Evolutionary conservation across 768 basidiomycete genomes (phyloP), one percentile per base, ranked within the genome.

Genomic region (Pisolithus orientalis): DNA sequence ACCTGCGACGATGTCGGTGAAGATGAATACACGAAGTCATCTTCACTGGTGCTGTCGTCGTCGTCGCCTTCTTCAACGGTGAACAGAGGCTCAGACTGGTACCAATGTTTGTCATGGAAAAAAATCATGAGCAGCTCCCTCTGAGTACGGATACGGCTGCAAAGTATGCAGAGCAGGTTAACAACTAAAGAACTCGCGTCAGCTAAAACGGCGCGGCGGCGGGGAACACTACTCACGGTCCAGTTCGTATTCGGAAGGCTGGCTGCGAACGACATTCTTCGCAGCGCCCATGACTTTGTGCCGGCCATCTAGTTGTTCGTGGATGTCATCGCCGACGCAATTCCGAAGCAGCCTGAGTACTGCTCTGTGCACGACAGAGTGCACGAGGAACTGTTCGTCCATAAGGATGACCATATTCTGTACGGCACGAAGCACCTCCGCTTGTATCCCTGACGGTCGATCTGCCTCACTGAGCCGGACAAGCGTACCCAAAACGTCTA

Each of bases 51-150:
- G 1, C 80, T 82, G 0, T 72, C 72, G 0, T 82, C 80, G 39
- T 87, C 87, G 0, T 85, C 84, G 38, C 84, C 83, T 63, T 91
- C 90, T 56, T 88, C 85, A 1, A 87, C 81, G 39, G 84, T 72
- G 56, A 86, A 88, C 40, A 90, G 63, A 9, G 87, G 84, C 55
- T 90, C 85, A 6, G 85, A 84, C 9, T 76, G 83, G 63, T 84
- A 86, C 84, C 90, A 90, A 59, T 90, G 84, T 62, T 90, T 94
- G 65, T 95, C 93, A 61, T 94, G 92, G 66, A 98, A 95, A 74
- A 97, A 97, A 57, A 98, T 95, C 80, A 96, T 89, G 38, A 98
- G 81, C 2, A 98, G 75, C 60, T 94, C 90, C 38, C 90, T 83
- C 63, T 87, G 84, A 29, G 89, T 88, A 51, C 90, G 80, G 64